phyloP scores from a whole-genome alignment of 31 red algal genomes.

The Odonthalia washingtoniensis region DNA sequence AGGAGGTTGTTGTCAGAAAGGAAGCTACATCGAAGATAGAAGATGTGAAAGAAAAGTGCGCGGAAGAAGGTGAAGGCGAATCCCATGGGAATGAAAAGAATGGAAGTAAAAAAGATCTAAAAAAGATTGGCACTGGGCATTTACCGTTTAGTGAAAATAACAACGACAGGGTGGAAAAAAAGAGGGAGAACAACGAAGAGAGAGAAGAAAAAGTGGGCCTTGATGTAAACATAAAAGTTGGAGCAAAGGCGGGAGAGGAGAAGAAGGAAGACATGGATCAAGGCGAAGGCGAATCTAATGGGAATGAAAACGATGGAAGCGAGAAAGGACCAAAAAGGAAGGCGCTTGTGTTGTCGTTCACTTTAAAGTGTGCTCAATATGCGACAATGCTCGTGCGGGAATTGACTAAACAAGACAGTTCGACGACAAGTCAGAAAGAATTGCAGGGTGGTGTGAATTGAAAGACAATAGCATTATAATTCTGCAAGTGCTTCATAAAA shows the following conservation, averaged over 20 bases:
- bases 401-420: conserved; percentile 82
- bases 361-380: conserved; percentile 79
- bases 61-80: too few species aligned
- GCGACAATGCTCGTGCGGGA: conserved; percentile 96
- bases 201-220: too few species aligned
- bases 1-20: too few species aligned
- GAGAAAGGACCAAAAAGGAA: neutral
- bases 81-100: too few species aligned
- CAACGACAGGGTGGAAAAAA: neutral
- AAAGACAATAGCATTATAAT: conserved; percentile 36
- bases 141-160: neutral
- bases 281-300: too few species aligned
- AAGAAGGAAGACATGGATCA: too few species aligned
- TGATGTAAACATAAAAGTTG: too few species aligned
- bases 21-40: too few species aligned
- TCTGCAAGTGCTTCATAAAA: conserved; percentile 80
- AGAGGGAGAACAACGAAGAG: neutral
- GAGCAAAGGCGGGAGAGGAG: too few species aligned
- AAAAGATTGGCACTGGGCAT: neutral
- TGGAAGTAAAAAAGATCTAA: neutral
- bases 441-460: conserved; percentile 30
- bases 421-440: conserved; percentile 65
- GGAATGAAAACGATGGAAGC: too few species aligned
- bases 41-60: too few species aligned
- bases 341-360: conserved; percentile 75